Conservation (phyloP, 2,329 filamentous ascomycete genomes). For the Aspergillus glaucus region DNA sequence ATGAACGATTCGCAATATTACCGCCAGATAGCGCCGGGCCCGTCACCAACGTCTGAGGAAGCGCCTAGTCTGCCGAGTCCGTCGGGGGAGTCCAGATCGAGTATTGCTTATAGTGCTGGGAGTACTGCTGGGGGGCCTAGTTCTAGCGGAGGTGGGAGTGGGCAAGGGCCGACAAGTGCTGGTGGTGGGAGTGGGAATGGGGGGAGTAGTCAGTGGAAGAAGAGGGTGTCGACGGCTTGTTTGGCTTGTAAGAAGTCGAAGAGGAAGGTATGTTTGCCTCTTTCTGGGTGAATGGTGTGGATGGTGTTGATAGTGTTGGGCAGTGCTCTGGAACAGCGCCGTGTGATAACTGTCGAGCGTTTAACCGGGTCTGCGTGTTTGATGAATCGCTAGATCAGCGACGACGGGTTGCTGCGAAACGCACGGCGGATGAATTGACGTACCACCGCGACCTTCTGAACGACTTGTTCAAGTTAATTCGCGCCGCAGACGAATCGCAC, state of each 20-base stretch:
- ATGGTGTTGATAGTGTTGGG: neutral
- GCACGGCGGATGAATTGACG: constrained; percentile 34
- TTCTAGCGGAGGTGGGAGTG: constrained; percentile 1
- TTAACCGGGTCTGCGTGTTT: constrained; percentile 42
- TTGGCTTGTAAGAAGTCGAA: constrained; percentile 37
- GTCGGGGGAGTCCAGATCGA: constrained; percentile 1
- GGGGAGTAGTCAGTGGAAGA: constrained; percentile 20
- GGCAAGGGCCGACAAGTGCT: neutral
- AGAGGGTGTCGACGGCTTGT: constrained; percentile 35
- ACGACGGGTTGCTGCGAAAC: constrained; percentile 34
- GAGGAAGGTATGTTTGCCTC: constrained; percentile 23
- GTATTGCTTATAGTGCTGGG: neutral
- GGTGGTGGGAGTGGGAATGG: neutral
- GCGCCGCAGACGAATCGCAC: constrained; percentile 25
- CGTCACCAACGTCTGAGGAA: constrained; percentile 14
- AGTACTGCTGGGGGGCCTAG: neutral
- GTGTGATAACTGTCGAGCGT: constrained; percentile 34
- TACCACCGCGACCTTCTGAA: constrained; percentile 35
- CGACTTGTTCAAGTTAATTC: constrained; percentile 30
- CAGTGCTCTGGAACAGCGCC: constrained; percentile 34
- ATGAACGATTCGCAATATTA: constrained; percentile 17
- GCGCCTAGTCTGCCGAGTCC: constrained; percentile 3
- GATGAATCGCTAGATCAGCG: constrained; percentile 55
- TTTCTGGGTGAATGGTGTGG: neutral
- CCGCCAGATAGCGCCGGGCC: constrained; percentile 19